phyloP scores from a whole-genome alignment of 2,329 filamentous ascomycete species.

The Pseudogymnoascus sp. region DNA sequence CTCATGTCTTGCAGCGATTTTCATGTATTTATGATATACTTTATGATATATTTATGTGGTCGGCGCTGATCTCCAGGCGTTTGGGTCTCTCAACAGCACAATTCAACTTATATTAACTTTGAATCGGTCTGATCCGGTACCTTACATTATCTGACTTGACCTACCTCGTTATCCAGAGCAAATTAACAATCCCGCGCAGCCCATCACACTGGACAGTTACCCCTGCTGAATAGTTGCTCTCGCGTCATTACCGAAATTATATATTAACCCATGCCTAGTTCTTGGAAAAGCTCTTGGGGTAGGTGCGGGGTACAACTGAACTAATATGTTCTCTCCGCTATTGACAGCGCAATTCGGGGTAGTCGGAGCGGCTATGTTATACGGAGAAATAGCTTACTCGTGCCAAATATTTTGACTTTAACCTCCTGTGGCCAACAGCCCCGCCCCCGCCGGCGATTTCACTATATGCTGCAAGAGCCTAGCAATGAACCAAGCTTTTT shows the following conservation, averaged over 20 bases:
- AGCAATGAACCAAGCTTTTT: background rate
- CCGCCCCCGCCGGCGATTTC: background rate
- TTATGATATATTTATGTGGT: background rate
- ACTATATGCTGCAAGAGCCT: background rate
- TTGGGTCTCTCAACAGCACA: background rate
- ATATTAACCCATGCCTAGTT: constrained; percentile 2
- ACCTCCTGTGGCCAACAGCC: background rate
- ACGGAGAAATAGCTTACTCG: constrained; percentile 6
- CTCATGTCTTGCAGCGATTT: background rate
- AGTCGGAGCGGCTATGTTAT: background rate
- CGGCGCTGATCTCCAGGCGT: background rate
- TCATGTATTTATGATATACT: background rate
- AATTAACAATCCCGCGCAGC: background rate
- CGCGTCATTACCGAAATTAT: background rate
- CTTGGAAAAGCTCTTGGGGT: background rate
- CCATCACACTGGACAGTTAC: background rate
- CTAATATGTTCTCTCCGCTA: background rate
- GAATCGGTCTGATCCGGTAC: background rate
- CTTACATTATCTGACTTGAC: constrained; percentile 3
- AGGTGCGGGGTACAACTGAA: constrained; percentile 1
- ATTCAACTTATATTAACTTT: constrained; percentile 6
- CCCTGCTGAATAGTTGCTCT: background rate
- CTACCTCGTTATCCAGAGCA: background rate
- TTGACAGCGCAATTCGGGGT: background rate
- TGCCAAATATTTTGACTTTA: constrained; percentile 2